These are phyloP conservation scores for Spencermartinsiella europaea DNA, from an alignment of 805 yeast species.

Conservation along the genomic window DNA sequence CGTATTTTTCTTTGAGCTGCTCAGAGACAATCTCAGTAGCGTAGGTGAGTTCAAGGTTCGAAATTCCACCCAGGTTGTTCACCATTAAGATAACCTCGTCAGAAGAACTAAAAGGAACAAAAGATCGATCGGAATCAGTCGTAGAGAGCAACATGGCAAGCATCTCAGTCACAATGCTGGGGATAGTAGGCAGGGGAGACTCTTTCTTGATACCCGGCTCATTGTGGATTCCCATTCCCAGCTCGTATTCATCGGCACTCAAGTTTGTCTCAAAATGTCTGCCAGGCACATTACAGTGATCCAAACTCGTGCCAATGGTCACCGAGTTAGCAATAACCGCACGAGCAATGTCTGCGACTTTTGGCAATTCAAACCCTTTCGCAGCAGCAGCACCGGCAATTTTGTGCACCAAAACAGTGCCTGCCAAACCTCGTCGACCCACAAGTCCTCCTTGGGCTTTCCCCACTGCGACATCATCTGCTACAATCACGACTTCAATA, in stretches of 20 bases:
- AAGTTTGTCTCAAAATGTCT: constrained; percentile 53
- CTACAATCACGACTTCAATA: constrained; percentile 70
- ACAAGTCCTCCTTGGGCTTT: constrained; percentile 82
- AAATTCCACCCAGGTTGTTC: constrained; percentile 88
- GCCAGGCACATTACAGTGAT: constrained; percentile 88
- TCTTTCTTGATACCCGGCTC: constrained; percentile 77
- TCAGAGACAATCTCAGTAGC: constrained; percentile 57
- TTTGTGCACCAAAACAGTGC: constrained; percentile 83
- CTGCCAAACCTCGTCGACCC: constrained; percentile 92
- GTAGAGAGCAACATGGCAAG: constrained; percentile 59
- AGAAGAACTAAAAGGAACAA: constrained; percentile 56
- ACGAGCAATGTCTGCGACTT: constrained; percentile 55
- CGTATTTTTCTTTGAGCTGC: constrained; percentile 44
- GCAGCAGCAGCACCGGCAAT: constrained; percentile 67
- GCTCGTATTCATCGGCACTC: constrained; percentile 63
- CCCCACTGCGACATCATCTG: constrained; percentile 96
- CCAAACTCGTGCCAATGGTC: constrained; percentile 85
- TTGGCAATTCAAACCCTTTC: constrained; percentile 41
- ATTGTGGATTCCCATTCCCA: constrained; percentile 95
- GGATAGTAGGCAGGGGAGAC: constrained; percentile 65
- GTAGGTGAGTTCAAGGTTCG: constrained; percentile 70
- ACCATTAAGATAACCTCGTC: constrained; percentile 65
- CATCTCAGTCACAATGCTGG: constrained; percentile 48
- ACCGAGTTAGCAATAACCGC: constrained; percentile 61
- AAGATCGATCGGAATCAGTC: constrained; percentile 71